Evolutionary conservation across 768 basidiomycete species (phyloP).

Genomic region (Pleurotus salmoneostramineus): DNA sequence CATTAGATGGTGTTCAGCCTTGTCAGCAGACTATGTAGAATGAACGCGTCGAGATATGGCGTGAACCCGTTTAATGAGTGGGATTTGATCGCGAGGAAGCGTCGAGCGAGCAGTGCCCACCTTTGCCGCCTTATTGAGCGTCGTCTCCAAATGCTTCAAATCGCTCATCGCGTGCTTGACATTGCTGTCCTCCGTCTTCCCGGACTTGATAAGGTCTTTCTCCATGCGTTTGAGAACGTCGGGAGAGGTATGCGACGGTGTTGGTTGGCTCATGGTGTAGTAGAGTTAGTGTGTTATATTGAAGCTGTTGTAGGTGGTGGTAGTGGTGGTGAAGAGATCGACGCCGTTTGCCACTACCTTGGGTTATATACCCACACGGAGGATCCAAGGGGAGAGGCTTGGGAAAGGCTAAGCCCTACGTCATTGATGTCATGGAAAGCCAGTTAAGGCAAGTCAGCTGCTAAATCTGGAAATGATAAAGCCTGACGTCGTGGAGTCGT

Average conservation of each 20-base stretch:
- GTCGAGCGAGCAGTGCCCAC: no score
- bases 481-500: not conserved
- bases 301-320: not conserved
- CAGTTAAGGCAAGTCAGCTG: not conserved
- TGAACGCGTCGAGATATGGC: no score
- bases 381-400: not conserved
- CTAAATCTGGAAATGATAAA: not conserved
- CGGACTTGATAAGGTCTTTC: conserved; percentile 1
- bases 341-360: not conserved
- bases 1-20: not conserved
- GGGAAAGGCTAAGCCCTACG: not conserved
- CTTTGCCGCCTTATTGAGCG: not conserved
- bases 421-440: not conserved
- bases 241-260: not conserved
- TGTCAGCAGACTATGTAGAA: not conserved
- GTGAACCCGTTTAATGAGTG: no score
- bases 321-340: not conserved
- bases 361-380: not conserved
- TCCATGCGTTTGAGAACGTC: conserved; percentile 5
- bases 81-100: no score
- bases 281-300: not conserved
- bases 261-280: not conserved
- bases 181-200: conserved; percentile 2
- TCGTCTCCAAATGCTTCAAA: not conserved
- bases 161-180: not conserved